phyloP scores from a whole-genome alignment of 768 basidiomycete genomes.

The Trametes punicea region DNA sequence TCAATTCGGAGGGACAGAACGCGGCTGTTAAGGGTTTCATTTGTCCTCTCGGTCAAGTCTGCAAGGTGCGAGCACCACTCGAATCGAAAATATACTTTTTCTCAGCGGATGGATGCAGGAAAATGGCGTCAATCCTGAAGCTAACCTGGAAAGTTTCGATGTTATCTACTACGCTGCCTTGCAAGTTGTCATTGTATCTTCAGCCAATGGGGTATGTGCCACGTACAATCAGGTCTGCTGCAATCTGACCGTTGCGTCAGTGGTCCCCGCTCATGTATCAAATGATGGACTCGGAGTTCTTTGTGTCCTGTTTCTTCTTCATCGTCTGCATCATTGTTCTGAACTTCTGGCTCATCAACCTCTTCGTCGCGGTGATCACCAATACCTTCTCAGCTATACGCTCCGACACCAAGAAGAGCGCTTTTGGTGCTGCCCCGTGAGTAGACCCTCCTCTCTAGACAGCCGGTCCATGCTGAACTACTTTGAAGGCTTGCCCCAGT shows the following conservation, averaged over 20 bases:
- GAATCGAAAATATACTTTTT: too few species aligned
- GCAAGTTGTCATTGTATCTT: conserved; percentile 83
- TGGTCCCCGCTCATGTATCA: conserved; percentile 84
- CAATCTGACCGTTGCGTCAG: conserved; percentile 33
- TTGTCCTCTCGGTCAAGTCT: conserved; percentile 84
- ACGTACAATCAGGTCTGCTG: neutral
- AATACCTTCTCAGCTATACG: conserved; percentile 89
- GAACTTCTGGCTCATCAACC: conserved; percentile 92
- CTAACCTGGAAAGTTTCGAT: conserved; percentile 78
- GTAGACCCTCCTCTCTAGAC: conserved; percentile 24
- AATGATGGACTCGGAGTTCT: conserved; percentile 88
- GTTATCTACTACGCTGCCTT: conserved; percentile 77
- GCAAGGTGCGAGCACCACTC: conserved; percentile 47
- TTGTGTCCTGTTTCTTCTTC: conserved; percentile 84
- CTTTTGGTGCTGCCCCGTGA: conserved; percentile 81
- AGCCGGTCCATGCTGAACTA: neutral
- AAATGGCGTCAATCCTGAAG: conserved; percentile 54
- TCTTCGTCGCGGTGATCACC: conserved; percentile 95
- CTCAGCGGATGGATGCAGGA: conserved; percentile 40
- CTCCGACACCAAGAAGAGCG: conserved; percentile 82
- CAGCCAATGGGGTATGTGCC: conserved; percentile 64
- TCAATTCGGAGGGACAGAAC: conserved; percentile 38
- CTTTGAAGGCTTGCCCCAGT: conserved; percentile 35
- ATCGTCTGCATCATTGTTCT: conserved; percentile 79
- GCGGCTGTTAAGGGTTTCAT: conserved; percentile 72